phyloP scores from a whole-genome alignment of 169 alveolate genomes.

The Perkinsus olseni region DNA sequence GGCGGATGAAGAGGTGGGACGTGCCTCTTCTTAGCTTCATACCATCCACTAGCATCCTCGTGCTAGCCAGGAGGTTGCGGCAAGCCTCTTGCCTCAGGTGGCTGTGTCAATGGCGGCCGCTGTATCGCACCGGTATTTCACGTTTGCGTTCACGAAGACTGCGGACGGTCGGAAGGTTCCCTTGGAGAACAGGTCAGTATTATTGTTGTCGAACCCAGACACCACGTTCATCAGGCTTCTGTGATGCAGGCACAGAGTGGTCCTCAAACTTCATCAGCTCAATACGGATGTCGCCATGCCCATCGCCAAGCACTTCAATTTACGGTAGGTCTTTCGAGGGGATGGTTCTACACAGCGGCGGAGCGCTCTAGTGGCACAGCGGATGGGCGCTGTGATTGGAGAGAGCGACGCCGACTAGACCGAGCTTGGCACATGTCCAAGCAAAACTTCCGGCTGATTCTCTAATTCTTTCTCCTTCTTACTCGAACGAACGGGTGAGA shows the following conservation, averaged over 20 bases:
- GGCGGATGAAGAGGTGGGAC: not conserved
- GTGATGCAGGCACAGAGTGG: not conserved
- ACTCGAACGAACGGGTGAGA: no score
- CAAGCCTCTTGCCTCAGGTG: not conserved
- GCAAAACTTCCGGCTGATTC: no score
- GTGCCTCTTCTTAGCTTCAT: no score
- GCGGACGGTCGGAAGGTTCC: not conserved
- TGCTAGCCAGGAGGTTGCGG: not conserved
- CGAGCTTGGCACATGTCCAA: no score
- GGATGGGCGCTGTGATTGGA: no score
- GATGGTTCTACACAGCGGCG: no score
- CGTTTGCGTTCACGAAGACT: not conserved
- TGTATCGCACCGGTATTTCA: not conserved
- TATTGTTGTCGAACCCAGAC: no score
- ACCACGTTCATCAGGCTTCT: no score
- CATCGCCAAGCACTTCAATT: not conserved
- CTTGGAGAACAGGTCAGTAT: not conserved
- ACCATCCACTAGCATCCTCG: not conserved
- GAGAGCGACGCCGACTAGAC: no score
- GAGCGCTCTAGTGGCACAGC: no score
- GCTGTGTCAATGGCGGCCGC: not conserved
- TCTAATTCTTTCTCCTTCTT: no score
- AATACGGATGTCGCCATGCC: not conserved
- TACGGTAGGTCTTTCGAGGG: not conserved
- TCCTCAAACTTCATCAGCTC: not conserved